Evolutionary conservation across 2,329 filamentous ascomycete species (phyloP).

Genomic region (Davidsoniella australis): DNA sequence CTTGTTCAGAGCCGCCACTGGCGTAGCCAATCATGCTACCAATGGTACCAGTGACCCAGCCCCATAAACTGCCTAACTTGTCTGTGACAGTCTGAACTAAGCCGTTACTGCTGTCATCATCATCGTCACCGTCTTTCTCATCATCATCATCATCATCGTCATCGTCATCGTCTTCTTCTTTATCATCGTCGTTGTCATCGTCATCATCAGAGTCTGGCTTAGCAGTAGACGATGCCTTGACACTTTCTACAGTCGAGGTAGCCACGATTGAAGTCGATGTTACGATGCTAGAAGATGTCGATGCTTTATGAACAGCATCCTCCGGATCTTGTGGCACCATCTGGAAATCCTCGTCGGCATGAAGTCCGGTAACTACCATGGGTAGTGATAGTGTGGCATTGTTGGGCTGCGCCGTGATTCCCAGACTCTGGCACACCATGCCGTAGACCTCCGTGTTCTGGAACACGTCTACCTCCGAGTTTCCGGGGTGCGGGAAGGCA

Average conservation of each 20-base stretch:
- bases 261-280: background rate
- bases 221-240: background rate
- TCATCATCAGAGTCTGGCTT: slow-evolving; percentile 8
- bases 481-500: slow-evolving; percentile 72
- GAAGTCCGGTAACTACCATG: slow-evolving; percentile 43
- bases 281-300: background rate
- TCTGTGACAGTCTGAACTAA: too few relatives aligned
- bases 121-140: slow-evolving; percentile 9
- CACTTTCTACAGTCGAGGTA: background rate
- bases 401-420: slow-evolving; percentile 56
- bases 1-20: background rate
- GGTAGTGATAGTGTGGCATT: slow-evolving; percentile 74
- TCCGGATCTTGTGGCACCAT: slow-evolving; percentile 38
- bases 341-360: slow-evolving; percentile 32
- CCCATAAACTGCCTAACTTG: background rate
- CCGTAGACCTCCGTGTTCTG: slow-evolving; percentile 96
- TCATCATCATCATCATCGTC: slow-evolving; percentile 13
- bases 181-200: slow-evolving; percentile 11
- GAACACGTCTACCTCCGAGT: slow-evolving; percentile 64
- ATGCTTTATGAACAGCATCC: slow-evolving; percentile 14
- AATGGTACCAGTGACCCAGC: background rate
- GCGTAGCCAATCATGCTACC: background rate
- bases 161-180: slow-evolving; percentile 9
- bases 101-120: slow-evolving; percentile 12
- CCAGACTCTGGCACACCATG: slow-evolving; percentile 76